These are phyloP conservation scores for Tricholoma hemisulphureum DNA, from an alignment of 768 basidiomycete genomes.

Conservation along the genomic window DNA sequence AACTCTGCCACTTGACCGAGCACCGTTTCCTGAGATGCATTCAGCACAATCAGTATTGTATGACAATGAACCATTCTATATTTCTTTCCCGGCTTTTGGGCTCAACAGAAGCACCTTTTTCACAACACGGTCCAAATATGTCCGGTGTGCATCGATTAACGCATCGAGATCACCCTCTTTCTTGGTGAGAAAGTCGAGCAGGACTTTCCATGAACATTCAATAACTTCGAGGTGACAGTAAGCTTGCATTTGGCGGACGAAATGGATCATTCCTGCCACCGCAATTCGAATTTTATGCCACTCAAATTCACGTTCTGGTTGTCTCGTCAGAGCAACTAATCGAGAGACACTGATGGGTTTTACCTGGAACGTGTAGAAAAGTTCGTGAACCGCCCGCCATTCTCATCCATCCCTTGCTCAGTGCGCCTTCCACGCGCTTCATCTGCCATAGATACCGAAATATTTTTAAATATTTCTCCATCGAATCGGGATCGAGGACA, in stretches of 20 bases:
- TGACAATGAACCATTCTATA: slow-evolving; percentile 26
- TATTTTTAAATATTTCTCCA: slow-evolving; percentile 85
- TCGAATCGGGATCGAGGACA: slow-evolving; percentile 83
- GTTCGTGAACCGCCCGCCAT: slow-evolving; percentile 76
- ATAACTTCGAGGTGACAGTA: slow-evolving; percentile 96
- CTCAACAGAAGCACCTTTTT: slow-evolving; percentile 79
- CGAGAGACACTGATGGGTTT: slow-evolving; percentile 12
- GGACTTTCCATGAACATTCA: slow-evolving; percentile 87
- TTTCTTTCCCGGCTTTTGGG: slow-evolving; percentile 76
- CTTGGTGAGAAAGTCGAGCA: slow-evolving; percentile 81
- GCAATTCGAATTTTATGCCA: slow-evolving; percentile 89
- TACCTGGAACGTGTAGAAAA: slow-evolving; percentile 79
- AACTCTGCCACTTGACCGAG: slow-evolving; percentile 75
- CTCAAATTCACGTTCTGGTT: slow-evolving; percentile 66
- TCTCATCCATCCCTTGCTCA: slow-evolving; percentile 83
- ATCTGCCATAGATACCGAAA: slow-evolving; percentile 96
- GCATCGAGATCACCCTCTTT: slow-evolving; percentile 94
- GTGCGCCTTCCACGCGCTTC: slow-evolving; percentile 81
- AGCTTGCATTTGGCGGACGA: slow-evolving; percentile 90
- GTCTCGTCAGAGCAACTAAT: neutral
- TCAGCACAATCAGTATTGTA: neutral
- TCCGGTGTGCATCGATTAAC: slow-evolving; percentile 84
- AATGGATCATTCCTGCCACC: slow-evolving; percentile 96
- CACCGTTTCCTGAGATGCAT: slow-evolving; percentile 56
- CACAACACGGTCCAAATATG: slow-evolving; percentile 80